Evolutionary conservation across 352 stramenopile genomes (phyloP).

Genomic region (Phytophthora citrophthora): DNA sequence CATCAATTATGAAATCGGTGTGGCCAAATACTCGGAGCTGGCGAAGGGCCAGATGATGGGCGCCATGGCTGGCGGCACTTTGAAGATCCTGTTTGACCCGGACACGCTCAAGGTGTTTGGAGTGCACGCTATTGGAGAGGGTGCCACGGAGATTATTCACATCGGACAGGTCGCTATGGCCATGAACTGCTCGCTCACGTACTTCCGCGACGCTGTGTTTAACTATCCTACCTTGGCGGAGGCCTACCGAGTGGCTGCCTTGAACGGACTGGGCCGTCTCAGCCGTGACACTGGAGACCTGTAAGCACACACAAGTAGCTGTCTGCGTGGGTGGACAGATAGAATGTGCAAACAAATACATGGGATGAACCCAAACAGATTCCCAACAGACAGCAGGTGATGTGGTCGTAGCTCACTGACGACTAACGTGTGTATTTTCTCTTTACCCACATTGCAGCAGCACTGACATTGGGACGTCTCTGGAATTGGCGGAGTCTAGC

Average conservation of each 20-base stretch:
- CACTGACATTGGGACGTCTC: conserved; percentile 22
- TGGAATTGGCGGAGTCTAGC: conserved; percentile 20
- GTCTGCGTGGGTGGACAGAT: conserved; percentile 20
- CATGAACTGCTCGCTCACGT: conserved; percentile 82
- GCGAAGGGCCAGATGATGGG: conserved; percentile 92
- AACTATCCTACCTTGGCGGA: conserved; percentile 94
- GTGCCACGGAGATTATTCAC: conserved; percentile 92
- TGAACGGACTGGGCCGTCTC: conserved; percentile 89
- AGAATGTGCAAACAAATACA: conserved; percentile 40
- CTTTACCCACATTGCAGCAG: conserved; percentile 28
- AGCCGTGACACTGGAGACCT: conserved; percentile 76
- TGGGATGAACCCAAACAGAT: conserved; percentile 1
- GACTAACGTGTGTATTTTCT: conserved; percentile 4
- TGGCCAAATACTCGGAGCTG: conserved; percentile 89
- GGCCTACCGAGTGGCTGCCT: conserved; percentile 87
- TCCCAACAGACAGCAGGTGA: conserved; percentile 13
- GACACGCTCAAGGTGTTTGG: conserved; percentile 82
- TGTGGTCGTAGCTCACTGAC: background rate
- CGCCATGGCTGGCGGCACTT: conserved; percentile 74
- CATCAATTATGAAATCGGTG: conserved; percentile 88
- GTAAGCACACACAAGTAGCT: conserved; percentile 42
- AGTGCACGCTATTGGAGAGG: conserved; percentile 90
- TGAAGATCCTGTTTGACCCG: conserved; percentile 91
- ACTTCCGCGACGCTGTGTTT: conserved; percentile 92
- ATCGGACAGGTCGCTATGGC: conserved; percentile 92